Evolutionary conservation across 225 moss, liverwort and hornwort genomes (phyloP), one percentile per base, ranked within the genome.

Genomic region (Polytrichum formosum): DNA sequence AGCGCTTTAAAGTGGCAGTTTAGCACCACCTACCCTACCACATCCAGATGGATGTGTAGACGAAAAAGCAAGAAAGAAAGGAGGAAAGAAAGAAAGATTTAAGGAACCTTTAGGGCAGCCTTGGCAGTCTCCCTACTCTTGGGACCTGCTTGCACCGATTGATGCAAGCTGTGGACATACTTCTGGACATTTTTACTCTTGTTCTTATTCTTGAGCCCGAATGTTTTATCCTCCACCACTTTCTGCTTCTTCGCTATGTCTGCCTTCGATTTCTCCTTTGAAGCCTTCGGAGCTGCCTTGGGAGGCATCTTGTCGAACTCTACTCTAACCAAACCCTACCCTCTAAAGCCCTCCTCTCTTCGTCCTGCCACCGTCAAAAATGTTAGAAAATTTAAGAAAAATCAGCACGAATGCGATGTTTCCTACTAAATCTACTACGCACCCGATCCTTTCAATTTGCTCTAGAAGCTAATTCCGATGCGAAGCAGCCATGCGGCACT

Each of bases 131-230:
- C 73, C 25, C 73, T 79, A 1, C 84, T 78, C 77, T 78, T 92
- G 61, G 78, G 87, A 56, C 82, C 91, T 7, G 85, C 85, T 77
- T 83, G 84, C 53, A 87, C 94, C 18, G 89, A 86, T 65, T 90
- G 89, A 29, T 72, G 76, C 63, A 90, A 76, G 72, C 85, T 90
- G 81, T 90, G 89, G 65, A 90, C 89, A 54, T 92, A 98, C 90
- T 98, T 98, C 76, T 98, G 94, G 58, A 94, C 94, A 85, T 98
- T 98, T 82, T 98, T 98, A 65, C 91, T 91, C 90, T 98, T 98
- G 77, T 98, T 94, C 83, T 98, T 98, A 66, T 98, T 98, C 91
- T 94, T 98, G 62, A 98, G 81, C 21, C 94, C 94, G 69, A 98
- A 98, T 1, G 94, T 91, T 84, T 98, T 98, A 75, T 98, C 98